Percentiles rank a stretch among this genome's conserved stretches.
Evolutionary conservation across 2,329 filamentous ascomycete genomes (phyloP).

Genomic region (Fusarium multiceps): DNA sequence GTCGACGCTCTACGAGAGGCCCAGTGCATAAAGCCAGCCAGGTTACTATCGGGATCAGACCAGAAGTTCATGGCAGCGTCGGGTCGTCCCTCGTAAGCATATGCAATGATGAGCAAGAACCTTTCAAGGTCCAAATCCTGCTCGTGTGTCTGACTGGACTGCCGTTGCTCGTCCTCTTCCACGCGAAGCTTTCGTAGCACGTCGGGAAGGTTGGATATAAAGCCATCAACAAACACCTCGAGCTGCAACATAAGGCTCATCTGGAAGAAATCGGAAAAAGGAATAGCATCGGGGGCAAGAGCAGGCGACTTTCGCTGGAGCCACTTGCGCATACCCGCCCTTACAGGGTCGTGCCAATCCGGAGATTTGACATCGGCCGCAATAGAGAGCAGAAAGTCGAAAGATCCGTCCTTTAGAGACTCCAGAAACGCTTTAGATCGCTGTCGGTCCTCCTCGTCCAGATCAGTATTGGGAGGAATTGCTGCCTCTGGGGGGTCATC

Average conservation of each 20-base stretch:
- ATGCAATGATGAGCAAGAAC: conserved; percentile 92
- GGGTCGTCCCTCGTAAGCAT: conserved; percentile 85
- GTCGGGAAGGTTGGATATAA: conserved; percentile 95
- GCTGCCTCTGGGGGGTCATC: conserved; percentile 73
- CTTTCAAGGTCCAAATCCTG: conserved; percentile 83
- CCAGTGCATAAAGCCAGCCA: conserved; percentile 96
- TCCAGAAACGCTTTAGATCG: conserved; percentile 80
- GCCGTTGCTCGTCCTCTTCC: conserved; percentile 89
- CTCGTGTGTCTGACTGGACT: conserved; percentile 72
- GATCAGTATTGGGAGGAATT: conserved; percentile 68
- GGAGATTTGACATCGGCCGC: conserved; percentile 83
- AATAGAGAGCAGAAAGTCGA: conserved; percentile 90
- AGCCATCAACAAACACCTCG: conserved; percentile 88
- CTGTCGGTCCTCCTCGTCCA: conserved; percentile 75
- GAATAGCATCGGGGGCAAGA: conserved; percentile 73
- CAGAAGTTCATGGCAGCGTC: conserved; percentile 91
- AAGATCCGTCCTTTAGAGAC: conserved; percentile 85
- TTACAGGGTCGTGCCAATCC: conserved; percentile 89
- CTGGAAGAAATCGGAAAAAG: conserved; percentile 79
- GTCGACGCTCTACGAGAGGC: conserved; percentile 95
- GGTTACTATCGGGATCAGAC: conserved; percentile 90
- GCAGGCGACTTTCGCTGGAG: conserved; percentile 82
- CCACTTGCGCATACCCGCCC: conserved; percentile 83
- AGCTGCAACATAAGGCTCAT: conserved; percentile 80
- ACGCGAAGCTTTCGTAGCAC: conserved; percentile 85